Conservation (phyloP, 2,329 filamentous ascomycete species). For the Claviceps arundinis region DNA sequence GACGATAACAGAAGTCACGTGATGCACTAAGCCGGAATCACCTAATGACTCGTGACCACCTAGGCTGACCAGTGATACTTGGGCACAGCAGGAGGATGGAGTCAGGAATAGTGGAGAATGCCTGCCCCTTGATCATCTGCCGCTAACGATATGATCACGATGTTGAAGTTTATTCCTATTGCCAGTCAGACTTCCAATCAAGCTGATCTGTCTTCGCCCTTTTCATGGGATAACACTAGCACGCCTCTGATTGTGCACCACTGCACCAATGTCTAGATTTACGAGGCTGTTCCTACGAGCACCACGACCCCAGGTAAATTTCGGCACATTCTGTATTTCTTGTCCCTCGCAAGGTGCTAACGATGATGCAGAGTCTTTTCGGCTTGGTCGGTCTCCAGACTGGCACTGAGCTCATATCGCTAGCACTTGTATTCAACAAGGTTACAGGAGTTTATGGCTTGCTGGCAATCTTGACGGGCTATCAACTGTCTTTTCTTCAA, state of each 20-base stretch:
- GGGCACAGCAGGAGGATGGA: background rate
- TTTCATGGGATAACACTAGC: background rate
- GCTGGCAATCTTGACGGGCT: slow-evolving; percentile 78
- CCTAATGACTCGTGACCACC: too few relatives aligned
- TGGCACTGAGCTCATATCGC: slow-evolving; percentile 71
- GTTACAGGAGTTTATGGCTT: slow-evolving; percentile 82
- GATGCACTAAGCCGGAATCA: background rate
- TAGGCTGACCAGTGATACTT: background rate
- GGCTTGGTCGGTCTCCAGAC: slow-evolving; percentile 77
- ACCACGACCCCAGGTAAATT: slow-evolving; percentile 27
- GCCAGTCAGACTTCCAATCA: background rate
- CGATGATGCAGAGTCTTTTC: slow-evolving; percentile 55
- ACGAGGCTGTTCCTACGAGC: slow-evolving; percentile 25
- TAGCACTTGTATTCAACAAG: slow-evolving; percentile 82
- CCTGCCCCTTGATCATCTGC: background rate
- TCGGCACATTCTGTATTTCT: background rate
- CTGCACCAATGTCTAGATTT: slow-evolving; percentile 20
- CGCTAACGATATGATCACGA: background rate
- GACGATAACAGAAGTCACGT: background rate
- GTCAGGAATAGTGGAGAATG: background rate
- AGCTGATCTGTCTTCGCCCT: background rate
- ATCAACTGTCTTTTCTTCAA: slow-evolving; percentile 68
- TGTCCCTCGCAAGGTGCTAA: slow-evolving; percentile 2
- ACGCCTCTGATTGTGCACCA: background rate
- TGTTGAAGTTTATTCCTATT: background rate